These are phyloP conservation scores for Fagopyrum esculentum DNA, from an alignment of 148 eudicot genomes.

Conservation along the genomic window DNA sequence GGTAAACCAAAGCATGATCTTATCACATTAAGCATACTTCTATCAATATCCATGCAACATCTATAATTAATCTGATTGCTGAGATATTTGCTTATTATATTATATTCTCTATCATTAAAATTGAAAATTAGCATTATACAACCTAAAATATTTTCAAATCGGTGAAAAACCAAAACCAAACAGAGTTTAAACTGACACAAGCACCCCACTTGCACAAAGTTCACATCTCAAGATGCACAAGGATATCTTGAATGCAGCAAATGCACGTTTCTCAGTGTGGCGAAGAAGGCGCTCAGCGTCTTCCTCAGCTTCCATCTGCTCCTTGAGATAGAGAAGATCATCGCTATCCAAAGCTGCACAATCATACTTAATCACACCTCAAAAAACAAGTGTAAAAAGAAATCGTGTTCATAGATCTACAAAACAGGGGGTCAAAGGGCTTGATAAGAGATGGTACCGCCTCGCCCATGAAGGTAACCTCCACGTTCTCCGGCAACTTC, in stretches of 20 bases:
- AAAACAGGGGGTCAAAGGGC: neutral
- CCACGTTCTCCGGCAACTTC: constrained; percentile 99
- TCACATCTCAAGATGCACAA: constrained; percentile 14
- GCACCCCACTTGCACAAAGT: neutral
- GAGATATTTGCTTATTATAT: no score
- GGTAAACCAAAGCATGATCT: neutral
- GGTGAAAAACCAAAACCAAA: neutral
- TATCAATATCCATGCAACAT: neutral
- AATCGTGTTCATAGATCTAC: neutral
- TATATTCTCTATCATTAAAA: no score
- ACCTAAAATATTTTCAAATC: neutral
- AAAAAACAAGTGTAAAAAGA: neutral
- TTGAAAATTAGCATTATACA: neutral
- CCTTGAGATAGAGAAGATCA: constrained; percentile 95
- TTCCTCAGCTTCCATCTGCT: constrained; percentile 99
- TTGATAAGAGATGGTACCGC: constrained; percentile 44
- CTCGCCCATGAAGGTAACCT: constrained; percentile 98
- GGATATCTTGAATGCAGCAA: constrained; percentile 98
- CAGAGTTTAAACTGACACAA: neutral
- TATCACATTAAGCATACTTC: neutral
- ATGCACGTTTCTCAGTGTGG: constrained; percentile 95
- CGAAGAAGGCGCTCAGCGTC: constrained; percentile 95
- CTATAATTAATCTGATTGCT: no score
- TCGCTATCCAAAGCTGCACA: constrained; percentile 97
- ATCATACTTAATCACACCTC: constrained; percentile 21